Base-by-base conservation (phyloP, 1,284 basidiomycete species). In the Spongispora temasekensis region DNA sequence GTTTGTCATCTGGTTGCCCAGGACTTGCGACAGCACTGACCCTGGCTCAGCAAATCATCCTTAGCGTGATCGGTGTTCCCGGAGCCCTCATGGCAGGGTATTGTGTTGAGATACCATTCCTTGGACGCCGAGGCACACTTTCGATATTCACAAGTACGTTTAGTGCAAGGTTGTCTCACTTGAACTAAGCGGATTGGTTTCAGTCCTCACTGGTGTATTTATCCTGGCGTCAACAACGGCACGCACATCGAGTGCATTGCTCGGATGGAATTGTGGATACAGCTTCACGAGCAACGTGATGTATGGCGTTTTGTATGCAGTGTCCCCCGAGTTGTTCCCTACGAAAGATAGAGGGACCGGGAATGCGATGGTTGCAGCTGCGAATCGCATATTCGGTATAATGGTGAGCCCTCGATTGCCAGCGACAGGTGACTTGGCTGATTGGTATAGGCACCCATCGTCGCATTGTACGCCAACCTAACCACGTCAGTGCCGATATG, bases 221-320 rank as follows among this genome's bases (percentile, higher is more conserved):
- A 82, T 92, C 59, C 85, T 91, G 61, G 83, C 81, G 52, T 87
- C 86, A 53, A 91, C 89, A 9, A 90, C 89, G 2, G 85, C 90
- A 10, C 79, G 87, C 50, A 84, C 82, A 13, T 87, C 87, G 3
- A 75, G 83, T 75, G 78, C 88, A 68, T 74, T 94, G 67, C 82
- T 89, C 67, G 88, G 85, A 27, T 89, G 85, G 83, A 87, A 87
- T 64, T 88, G 84, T 64, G 85, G 81, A 35, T 87, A 86, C 64
- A 82, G 82, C 15, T 85, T 89, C 67, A 81, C 80, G 31, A 87
- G 85, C 62, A 88, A 89, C 66, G 80, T 91, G 61, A 91, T 92
- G 89, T 91, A 91, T 63, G 89, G 88, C 17, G 88, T 91, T 1
- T 74, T 91, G 59, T 92, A 91, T 66, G 88, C 88, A 12, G 67